These are phyloP conservation scores for Cystobasidium pallidum DNA, from an alignment of 1,284 basidiomycete genomes.

Conservation along the genomic window DNA sequence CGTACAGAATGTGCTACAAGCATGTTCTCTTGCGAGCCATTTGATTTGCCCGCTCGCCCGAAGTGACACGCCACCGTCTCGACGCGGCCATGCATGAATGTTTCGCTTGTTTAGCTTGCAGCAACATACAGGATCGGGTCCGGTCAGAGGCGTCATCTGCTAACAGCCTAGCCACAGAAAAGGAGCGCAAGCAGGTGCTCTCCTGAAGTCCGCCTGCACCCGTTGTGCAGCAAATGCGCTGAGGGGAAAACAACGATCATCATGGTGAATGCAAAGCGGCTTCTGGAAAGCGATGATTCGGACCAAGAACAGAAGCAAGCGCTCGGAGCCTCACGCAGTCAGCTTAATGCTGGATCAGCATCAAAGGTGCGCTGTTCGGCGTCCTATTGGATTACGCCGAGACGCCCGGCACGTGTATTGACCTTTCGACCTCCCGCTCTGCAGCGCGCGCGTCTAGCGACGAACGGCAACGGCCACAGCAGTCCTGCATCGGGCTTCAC, in stretches of 20 bases:
- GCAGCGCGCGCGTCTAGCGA: conserved; percentile 12
- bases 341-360: conserved; percentile 8
- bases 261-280: conserved; percentile 7
- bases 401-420: not conserved
- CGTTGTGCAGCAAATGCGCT: too few species aligned
- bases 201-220: too few species aligned
- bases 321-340: not conserved
- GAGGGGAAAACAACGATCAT: not conserved
- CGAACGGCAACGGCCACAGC: not conserved
- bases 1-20: not conserved
- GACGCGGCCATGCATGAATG: not conserved
- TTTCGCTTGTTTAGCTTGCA: not conserved
- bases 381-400: not conserved
- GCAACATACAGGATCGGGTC: not conserved
- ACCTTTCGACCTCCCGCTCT: not conserved
- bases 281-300: not conserved
- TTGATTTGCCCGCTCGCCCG: not conserved
- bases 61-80: not conserved
- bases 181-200: not conserved
- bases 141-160: not conserved
- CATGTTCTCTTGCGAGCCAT: not conserved
- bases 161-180: not conserved
- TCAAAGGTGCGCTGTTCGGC: not conserved
- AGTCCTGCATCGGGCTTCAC: conserved; percentile 1
- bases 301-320: conserved; percentile 4